Base-by-base conservation (phyloP, 306 rosid species). In the Sesbania bispinosa region DNA sequence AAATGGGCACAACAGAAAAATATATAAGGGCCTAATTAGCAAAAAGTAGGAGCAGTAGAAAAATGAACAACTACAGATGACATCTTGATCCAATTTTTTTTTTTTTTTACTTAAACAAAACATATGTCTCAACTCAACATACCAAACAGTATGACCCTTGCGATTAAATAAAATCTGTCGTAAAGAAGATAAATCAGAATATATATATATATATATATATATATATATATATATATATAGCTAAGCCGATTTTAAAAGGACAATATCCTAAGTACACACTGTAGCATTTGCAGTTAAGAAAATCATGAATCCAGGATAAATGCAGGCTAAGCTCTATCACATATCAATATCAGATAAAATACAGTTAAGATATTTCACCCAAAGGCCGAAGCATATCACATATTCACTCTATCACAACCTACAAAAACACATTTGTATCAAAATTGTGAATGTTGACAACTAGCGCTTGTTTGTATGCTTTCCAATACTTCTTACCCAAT, bases 1-100 rank as follows among this genome's bases (percentile, higher is more conserved):
- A 83, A 51, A 67, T 52, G 62, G 15, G 38, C 79, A 75, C 43
- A 74, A 13, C 68, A 26, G n/a, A n/a, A n/a, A n/a, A 71, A 24
- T 8, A 54, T 38, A 46, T 57, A 20, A n/a, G 8, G 48, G 15
- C 45, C 21, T 24, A 39, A 43, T 62, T 15, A 38, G 20, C 35
- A 71, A 38, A 33, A 71, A 24, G 5, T 26, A 23, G 48, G 19
- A 33, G 50, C 63, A 79, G 24, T 13, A 39, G 24, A 26, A 13
- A 23, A 21, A 14, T 1, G 20, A 51, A 52, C 33, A 60, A 32
- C 27, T 35, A 19, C 38, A 50, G 57, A 78, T n/a, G n/a, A 43
- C 61, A 29, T 5, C 18, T 18, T 42, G 19, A 38, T 10, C 6
- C 11, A 23, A 32, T 23, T n/a, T n/a, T 59, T 14, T 33, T 41